Percentiles rank a stretch among this genome's conserved stretches.
Evolutionary conservation across 139 green algal genomes (phyloP).

Genomic region (Chlamydomonas eustigma): DNA sequence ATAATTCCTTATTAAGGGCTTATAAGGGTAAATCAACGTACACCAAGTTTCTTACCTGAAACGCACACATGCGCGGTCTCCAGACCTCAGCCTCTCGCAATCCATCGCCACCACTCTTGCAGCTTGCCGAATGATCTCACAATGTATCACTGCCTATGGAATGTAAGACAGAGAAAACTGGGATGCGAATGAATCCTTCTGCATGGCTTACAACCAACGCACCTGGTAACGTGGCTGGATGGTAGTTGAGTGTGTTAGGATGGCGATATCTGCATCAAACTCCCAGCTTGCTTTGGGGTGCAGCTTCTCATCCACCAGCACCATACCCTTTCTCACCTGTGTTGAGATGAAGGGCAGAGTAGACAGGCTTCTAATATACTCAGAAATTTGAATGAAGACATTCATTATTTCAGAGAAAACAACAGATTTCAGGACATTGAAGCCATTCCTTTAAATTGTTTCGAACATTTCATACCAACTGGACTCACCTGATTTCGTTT

Average conservation of each 20-base stretch:
- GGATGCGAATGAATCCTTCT: background rate
- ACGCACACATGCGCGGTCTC: conserved; percentile 76
- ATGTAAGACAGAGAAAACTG: background rate
- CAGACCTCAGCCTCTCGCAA: conserved; percentile 68
- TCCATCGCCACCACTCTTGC: conserved; percentile 85
- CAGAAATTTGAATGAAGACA: too few species aligned
- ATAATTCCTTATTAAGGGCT: too few species aligned
- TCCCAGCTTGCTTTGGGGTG: conserved; percentile 75
- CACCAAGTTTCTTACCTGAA: conserved; percentile 62
- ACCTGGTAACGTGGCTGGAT: conserved; percentile 83
- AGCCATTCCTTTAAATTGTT: too few species aligned
- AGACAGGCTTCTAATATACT: too few species aligned
- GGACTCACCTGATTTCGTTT: conserved; percentile 57
- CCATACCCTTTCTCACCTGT: conserved; percentile 86
- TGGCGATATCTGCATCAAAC: conserved; percentile 87
- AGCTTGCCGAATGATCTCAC: conserved; percentile 83
- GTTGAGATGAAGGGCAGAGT: too few species aligned
- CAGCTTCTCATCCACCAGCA: conserved; percentile 66
- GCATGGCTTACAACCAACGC: too few species aligned
- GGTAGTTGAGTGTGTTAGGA: conserved; percentile 89
- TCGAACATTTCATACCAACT: too few species aligned
- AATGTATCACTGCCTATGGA: conserved; percentile 84
- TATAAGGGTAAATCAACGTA: too few species aligned
- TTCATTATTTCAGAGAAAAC: too few species aligned
- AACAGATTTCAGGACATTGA: too few species aligned